Percentiles rank a stretch among this genome's conserved stretches.
These are phyloP conservation scores for Apiospora marii DNA, from an alignment of 2,329 filamentous ascomycete genomes.

Conservation along the genomic window DNA sequence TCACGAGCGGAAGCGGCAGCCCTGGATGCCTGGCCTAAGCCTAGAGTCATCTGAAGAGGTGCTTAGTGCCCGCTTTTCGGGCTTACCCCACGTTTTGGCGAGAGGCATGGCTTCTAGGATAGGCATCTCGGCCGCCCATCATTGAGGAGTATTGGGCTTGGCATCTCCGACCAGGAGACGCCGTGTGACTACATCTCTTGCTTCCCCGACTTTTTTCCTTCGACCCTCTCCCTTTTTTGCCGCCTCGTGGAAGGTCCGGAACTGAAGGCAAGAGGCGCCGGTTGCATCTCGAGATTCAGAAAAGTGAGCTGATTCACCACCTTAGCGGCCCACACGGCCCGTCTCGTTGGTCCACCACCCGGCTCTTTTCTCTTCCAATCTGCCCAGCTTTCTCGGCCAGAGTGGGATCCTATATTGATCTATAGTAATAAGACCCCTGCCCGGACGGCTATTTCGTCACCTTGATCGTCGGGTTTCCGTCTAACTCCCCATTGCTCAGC, in stretches of 20 bases:
- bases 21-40: neutral
- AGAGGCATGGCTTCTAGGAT: neutral
- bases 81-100: constrained; percentile 15
- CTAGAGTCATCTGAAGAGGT: neutral
- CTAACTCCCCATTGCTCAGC: neutral
- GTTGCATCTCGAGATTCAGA: neutral
- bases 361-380: constrained; percentile 5
- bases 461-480: neutral
- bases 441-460: neutral
- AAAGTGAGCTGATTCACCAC: constrained; percentile 7
- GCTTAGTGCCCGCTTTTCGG: neutral
- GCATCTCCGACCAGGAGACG: neutral
- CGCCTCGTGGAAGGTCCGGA: too few species aligned
- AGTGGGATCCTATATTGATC: neutral
- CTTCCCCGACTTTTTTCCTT: neutral
- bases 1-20: neutral
- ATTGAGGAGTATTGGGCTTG: constrained; percentile 10
- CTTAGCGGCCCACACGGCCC: constrained; percentile 7
- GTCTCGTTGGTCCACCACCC: neutral
- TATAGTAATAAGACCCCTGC: neutral
- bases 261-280: neutral
- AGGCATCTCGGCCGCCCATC: neutral
- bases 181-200: neutral
- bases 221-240: neutral
- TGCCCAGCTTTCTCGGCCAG: neutral